These are phyloP conservation scores for Pleurotus pulmonarius DNA, from an alignment of 768 basidiomycete genomes.

Conservation along the genomic window DNA sequence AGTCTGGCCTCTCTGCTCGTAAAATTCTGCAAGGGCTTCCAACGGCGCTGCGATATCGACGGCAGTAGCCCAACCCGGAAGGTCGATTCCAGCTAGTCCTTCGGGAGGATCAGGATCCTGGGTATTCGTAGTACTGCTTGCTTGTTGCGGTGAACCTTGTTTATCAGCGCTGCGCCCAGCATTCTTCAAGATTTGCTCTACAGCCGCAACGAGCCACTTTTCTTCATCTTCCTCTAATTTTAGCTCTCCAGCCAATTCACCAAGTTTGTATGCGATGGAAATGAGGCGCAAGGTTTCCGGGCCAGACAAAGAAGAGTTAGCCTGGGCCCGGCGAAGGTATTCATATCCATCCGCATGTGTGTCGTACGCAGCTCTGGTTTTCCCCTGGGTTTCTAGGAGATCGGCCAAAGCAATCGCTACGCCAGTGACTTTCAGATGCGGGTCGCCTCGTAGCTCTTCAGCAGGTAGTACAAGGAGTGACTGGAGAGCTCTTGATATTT, in stretches of 20 bases:
- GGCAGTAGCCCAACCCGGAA: conserved; percentile 58
- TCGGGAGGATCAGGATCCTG: conserved; percentile 18
- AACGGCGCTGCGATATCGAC: conserved; percentile 66
- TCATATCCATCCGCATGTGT: conserved; percentile 33
- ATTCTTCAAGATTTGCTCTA: conserved; percentile 36
- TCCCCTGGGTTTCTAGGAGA: conserved; percentile 42
- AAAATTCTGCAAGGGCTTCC: conserved; percentile 62
- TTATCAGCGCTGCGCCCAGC: conserved; percentile 6
- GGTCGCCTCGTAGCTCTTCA: conserved; percentile 34
- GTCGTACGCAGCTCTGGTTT: conserved; percentile 32
- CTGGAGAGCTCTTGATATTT: conserved; percentile 55
- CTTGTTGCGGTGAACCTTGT: background rate
- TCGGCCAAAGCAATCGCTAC: conserved; percentile 61
- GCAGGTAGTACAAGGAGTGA: conserved; percentile 38
- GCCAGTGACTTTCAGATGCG: conserved; percentile 65
- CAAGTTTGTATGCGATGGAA: conserved; percentile 39
- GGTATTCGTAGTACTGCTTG: background rate
- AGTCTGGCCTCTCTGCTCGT: conserved; percentile 50
- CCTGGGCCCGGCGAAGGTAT: conserved; percentile 22
- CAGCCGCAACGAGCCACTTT: conserved; percentile 36
- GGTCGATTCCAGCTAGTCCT: conserved; percentile 45
- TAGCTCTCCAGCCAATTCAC: conserved; percentile 33
- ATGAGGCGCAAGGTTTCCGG: conserved; percentile 32
- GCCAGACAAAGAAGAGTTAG: conserved; percentile 17
- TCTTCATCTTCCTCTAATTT: conserved; percentile 30